Conservation (phyloP, 345 rosid species). For the Populus ilicifolia region DNA sequence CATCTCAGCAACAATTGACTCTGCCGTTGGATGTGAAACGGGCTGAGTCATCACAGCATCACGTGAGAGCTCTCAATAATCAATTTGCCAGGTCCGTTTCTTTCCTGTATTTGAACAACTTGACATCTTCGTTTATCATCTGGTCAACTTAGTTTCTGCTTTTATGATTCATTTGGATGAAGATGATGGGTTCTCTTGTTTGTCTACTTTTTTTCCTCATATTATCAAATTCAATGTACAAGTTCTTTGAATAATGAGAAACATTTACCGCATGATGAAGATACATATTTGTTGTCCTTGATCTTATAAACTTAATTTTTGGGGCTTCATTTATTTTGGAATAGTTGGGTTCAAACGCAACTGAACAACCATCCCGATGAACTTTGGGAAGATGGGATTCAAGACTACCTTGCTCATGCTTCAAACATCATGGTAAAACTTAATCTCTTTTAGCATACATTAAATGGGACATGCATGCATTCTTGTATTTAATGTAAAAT, state of each 20-base stretch:
- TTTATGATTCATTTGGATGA: not conserved
- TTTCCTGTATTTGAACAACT: not conserved
- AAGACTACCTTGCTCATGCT: slow-evolving; percentile 73
- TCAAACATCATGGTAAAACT: slow-evolving; percentile 61
- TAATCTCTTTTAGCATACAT: not conserved
- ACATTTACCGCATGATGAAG: not conserved
- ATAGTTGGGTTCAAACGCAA: slow-evolving; percentile 93
- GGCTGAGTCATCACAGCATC: slow-evolving; percentile 71
- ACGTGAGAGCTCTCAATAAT: slow-evolving; percentile 86
- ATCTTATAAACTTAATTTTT: not conserved
- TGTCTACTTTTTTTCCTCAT: not conserved
- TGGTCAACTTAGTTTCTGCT: not conserved
- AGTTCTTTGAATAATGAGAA: not conserved
- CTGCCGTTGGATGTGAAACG: slow-evolving; percentile 44
- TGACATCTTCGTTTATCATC: not conserved
- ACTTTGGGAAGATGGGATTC: slow-evolving; percentile 94
- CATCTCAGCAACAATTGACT: slow-evolving; percentile 40
- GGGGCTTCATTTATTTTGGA: slow-evolving; percentile 11
- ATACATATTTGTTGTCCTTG: not conserved
- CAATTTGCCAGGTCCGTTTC: slow-evolving; percentile 78
- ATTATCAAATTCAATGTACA: not conserved
- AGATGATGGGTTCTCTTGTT: not conserved
- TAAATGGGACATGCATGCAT: not conserved
- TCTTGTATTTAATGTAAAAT: not conserved
- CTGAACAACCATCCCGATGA: slow-evolving; percentile 92